A percentile compares a stretch with the other conserved stretches of the same genome.
Evolutionary conservation across 2,329 filamentous ascomycete species (phyloP).

Genomic region (Graphiopsis chlorocephala): DNA sequence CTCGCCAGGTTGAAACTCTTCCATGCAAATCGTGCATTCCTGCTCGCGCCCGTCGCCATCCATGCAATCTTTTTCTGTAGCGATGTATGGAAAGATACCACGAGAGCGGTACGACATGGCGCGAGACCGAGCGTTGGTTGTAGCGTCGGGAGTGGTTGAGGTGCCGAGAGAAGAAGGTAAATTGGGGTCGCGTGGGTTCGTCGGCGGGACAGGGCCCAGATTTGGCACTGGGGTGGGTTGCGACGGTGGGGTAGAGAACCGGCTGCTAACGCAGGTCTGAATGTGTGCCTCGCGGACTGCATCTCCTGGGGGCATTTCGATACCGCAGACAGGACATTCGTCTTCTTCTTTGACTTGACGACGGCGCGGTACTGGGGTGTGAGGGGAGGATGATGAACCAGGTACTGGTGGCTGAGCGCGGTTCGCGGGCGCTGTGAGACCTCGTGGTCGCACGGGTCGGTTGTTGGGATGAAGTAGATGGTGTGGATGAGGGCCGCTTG

Average conservation of each 20-base stretch:
- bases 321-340: constrained; percentile 74
- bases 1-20: constrained; percentile 61
- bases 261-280: constrained; percentile 30
- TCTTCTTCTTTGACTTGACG: constrained; percentile 61
- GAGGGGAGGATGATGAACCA: not conserved
- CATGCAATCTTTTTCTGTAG: constrained; percentile 63
- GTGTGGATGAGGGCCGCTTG: not conserved
- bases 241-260: constrained; percentile 18
- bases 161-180: not conserved
- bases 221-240: constrained; percentile 19
- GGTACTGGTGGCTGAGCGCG: not conserved
- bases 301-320: constrained; percentile 61
- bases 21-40: constrained; percentile 64
- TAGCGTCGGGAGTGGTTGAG: constrained; percentile 13
- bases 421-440: not conserved
- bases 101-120: constrained; percentile 35
- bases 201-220: constrained; percentile 22
- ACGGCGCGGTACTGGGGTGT: constrained; percentile 12
- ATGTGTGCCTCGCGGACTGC: constrained; percentile 45
- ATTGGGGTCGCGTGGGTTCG: constrained; percentile 7
- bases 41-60: constrained; percentile 51
- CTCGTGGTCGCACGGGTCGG: not conserved
- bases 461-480: not conserved
- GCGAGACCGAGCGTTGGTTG: constrained; percentile 21
- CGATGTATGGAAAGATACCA: constrained; percentile 52